Percentiles rank a stretch among this genome's conserved stretches.
Conservation (phyloP, 345 rosid genomes). For the Eucalyptus lansdowneana region DNA sequence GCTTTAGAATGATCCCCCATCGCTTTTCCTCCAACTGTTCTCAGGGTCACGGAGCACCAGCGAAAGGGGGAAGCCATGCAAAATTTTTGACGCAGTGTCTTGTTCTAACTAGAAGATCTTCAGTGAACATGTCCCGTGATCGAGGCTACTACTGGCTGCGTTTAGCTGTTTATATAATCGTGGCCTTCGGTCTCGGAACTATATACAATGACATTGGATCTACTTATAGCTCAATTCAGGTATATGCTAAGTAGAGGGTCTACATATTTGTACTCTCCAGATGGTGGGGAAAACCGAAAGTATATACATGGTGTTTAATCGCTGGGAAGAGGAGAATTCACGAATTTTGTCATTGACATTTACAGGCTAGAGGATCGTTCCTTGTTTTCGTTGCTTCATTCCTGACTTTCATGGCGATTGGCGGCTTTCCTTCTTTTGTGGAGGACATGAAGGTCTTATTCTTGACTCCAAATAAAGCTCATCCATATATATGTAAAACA, state of each 20-base stretch:
- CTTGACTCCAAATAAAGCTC: not conserved
- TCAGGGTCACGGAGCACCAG: not conserved
- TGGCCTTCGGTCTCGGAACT: not conserved
- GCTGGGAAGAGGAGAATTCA: not conserved
- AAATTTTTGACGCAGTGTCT: not conserved
- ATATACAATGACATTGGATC: not conserved
- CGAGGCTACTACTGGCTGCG: slow-evolving; percentile 1
- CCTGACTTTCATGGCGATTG: slow-evolving; percentile 1
- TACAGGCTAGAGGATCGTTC: not conserved
- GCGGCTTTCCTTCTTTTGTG: slow-evolving; percentile 2
- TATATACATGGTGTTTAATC: not conserved
- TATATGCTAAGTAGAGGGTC: not conserved
- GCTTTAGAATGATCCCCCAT: not conserved
- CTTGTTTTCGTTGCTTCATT: not conserved
- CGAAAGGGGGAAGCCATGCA: not conserved
- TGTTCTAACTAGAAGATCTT: not conserved
- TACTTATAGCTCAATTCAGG: not conserved
- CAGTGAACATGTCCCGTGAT: not conserved
- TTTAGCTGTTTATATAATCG: not conserved
- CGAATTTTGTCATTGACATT: not conserved
- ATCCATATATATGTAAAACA: not conserved
- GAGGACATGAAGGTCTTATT: not conserved
- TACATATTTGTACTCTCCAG: not conserved
- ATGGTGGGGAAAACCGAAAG: not conserved
- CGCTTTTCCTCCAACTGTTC: not conserved